These are phyloP conservation scores for Epichloe aotearoae DNA, from an alignment of 2,329 filamentous ascomycete species.

Conservation along the genomic window DNA sequence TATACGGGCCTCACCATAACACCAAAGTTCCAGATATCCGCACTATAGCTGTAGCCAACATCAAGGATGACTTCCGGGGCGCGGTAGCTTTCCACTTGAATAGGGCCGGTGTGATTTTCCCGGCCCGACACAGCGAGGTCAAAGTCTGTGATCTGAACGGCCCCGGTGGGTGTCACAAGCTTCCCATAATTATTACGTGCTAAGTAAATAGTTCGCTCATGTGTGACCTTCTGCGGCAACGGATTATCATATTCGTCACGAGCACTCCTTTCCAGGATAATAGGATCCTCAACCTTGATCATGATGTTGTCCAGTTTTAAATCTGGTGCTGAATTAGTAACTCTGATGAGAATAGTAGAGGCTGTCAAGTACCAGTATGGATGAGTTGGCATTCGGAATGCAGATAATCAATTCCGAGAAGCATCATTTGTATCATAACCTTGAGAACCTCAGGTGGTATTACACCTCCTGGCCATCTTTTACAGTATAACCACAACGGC, in stretches of 20 bases:
- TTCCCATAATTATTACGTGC: conserved; percentile 12
- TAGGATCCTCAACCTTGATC: conserved; percentile 8
- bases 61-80: conserved; percentile 13
- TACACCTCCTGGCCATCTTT: conserved; percentile 9
- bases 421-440: conserved; percentile 11
- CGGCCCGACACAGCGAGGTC: conserved; percentile 7
- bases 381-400: conserved; percentile 12
- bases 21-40: conserved; percentile 14
- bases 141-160: conserved; percentile 10
- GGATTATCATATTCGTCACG: conserved; percentile 11
- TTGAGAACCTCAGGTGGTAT: conserved; percentile 11
- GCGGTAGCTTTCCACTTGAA: conserved; percentile 9
- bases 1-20: conserved; percentile 8
- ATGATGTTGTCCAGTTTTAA: conserved; percentile 13
- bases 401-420: conserved; percentile 12
- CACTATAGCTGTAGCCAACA: conserved; percentile 8
- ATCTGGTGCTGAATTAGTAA: conserved; percentile 4
- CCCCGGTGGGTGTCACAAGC: conserved; percentile 7
- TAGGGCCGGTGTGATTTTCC: conserved; percentile 4
- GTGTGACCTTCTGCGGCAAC: conserved; percentile 9
- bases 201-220: conserved; percentile 10
- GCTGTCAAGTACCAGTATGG: conserved; percentile 9
- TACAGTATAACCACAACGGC: conserved; percentile 13
- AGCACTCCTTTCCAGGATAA: conserved; percentile 9
- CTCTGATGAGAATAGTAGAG: not conserved